A percentile compares a stretch with the other conserved stretches of the same genome.
Evolutionary conservation across 345 rosid genomes (phyloP).

Genomic region (Euphorbia pulcherrima): DNA sequence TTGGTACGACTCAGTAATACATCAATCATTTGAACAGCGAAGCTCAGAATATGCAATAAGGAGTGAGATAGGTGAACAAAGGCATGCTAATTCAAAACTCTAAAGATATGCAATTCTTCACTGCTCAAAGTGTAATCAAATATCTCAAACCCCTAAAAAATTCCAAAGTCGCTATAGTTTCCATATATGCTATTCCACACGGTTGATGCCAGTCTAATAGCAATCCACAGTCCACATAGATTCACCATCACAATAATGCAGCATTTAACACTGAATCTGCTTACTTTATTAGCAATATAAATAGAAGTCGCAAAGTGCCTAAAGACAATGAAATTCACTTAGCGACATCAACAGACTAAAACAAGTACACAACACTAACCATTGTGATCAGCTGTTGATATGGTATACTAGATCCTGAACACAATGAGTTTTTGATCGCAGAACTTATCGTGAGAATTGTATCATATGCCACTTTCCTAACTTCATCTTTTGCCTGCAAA

Average conservation of each 20-base stretch:
- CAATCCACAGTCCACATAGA: not conserved
- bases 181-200: not conserved
- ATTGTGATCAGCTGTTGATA: slow-evolving; percentile 64
- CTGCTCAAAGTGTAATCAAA: not conserved
- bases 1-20: not conserved
- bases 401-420: slow-evolving; percentile 34
- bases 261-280: not conserved
- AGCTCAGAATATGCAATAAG: not conserved
- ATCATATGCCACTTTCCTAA: slow-evolving; percentile 76
- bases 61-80: not conserved
- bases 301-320: not conserved
- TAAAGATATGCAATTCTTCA: not conserved
- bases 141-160: not conserved
- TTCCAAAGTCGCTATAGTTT: not conserved
- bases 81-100: not conserved
- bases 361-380: slow-evolving; percentile 40
- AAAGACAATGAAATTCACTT: not conserved
- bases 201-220: not conserved
- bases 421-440: slow-evolving; percentile 42
- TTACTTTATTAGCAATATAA: not conserved
- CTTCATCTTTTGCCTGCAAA: slow-evolving; percentile 67
- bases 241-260: not conserved
- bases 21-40: not conserved
- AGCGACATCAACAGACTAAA: not conserved
- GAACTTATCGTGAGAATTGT: slow-evolving; percentile 53